Evolutionary conservation across 306 rosid genomes (phyloP), one percentile per base, ranked within the genome.

Genomic region (Pyrus pyrifolia): DNA sequence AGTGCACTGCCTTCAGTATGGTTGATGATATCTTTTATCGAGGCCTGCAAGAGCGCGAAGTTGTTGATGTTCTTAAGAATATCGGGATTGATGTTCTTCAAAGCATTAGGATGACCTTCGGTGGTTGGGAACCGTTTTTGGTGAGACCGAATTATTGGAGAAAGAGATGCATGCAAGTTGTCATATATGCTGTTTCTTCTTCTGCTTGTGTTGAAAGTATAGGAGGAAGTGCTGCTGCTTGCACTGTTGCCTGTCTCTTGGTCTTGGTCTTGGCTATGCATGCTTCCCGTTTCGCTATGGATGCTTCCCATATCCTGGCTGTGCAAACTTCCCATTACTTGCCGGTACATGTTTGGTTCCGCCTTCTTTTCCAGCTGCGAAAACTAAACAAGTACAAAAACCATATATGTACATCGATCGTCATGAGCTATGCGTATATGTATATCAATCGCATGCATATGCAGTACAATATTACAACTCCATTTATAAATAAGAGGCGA

Each of bases 81-180:
- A 71, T 88, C 86, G 2, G 91, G 94, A 73, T 90, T 87, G 45
- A 91, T 78, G 85, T 87, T 93, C 88, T 86, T 89, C 10, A 86
- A 82, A 80, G 92, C 97, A 67, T 86, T 85, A 1, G 91, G 97
- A 76, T 93, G 97, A 15, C 89, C 93, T 55, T 89, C 93, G 2
- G 89, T 91, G 66, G 77, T 86, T 21, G 97, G 82, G 33, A 78
- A 79, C 76, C 72, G 78, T 60, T 82, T 87, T 68, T 46, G 58
- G 69, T 80, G 71, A 25, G 72, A 79, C 46, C 84, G 83, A 40
- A 83, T 72, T 73, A 78, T 55, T 57, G 97, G 93, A 25, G 94
- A 89, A 66, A 87, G 67, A 44, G 88, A 89, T 49, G 91, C 77
- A 15, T 52, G 80, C 75, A 79, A 68, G 81, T 72, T 81, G 45